These are phyloP conservation scores for Eucalyptus rudis DNA, from an alignment of 345 rosid species.

Conservation along the genomic window DNA sequence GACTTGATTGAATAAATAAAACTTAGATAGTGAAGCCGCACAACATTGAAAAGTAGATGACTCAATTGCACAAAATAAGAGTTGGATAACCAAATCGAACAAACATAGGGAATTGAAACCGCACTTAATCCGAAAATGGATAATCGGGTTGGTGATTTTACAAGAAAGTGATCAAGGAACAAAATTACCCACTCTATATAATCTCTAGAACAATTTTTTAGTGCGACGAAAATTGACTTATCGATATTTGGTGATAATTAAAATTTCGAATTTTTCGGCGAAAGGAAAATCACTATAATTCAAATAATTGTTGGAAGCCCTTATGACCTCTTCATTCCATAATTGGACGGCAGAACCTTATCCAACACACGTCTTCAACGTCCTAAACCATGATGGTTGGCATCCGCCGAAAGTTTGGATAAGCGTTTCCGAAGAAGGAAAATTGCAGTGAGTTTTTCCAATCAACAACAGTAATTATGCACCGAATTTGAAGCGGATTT, in stretches of 20 bases:
- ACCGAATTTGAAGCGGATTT: neutral
- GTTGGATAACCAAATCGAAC: neutral
- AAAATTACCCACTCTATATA: neutral
- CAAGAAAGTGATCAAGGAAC: neutral
- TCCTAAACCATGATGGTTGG: neutral
- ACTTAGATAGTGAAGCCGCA: neutral
- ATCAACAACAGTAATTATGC: neutral
- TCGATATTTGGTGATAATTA: neutral
- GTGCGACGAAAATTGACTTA: fast-evolving
- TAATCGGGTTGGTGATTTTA: neutral
- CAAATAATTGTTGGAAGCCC: neutral
- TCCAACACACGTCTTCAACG: neutral
- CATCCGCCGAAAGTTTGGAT: neutral
- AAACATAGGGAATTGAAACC: fast-evolving
- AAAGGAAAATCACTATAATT: neutral
- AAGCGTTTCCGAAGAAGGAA: neutral
- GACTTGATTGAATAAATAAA: neutral
- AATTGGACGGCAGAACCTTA: neutral
- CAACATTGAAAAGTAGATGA: neutral
- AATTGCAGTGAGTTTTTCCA: neutral
- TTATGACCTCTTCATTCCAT: neutral
- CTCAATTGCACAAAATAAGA: fast-evolving
- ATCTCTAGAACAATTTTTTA: neutral
- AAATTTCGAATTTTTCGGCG: neutral
- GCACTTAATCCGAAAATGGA: fast-evolving